Percentiles rank a stretch among this genome's conserved stretches.
These are phyloP conservation scores for Diplocarpon mali DNA, from an alignment of 2,329 filamentous ascomycete genomes.

Conservation along the genomic window DNA sequence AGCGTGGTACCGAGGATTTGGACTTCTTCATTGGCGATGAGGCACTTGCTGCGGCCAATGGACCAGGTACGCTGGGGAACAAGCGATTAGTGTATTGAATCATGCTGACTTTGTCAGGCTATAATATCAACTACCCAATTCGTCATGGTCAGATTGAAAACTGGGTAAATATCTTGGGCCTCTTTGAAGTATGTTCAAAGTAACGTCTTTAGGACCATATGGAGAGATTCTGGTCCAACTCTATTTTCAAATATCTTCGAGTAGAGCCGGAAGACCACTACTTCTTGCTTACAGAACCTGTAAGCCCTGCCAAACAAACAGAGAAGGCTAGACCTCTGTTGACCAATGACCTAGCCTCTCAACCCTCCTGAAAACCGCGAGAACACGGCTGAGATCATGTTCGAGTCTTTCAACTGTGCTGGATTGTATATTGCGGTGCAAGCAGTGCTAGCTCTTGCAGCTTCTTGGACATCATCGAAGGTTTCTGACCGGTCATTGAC, in stretches of 20 bases:
- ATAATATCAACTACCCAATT: conserved; percentile 95
- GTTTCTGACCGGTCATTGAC: conserved; percentile 92
- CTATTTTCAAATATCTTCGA: conserved; percentile 97
- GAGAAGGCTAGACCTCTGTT: neutral
- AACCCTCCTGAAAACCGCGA: conserved; percentile 98
- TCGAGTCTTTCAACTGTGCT: conserved; percentile 98
- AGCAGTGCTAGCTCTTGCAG: conserved; percentile 88
- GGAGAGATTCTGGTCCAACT: conserved; percentile 99
- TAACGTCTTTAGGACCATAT: conserved; percentile 67
- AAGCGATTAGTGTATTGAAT: neutral
- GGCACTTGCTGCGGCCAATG: conserved; percentile 70
- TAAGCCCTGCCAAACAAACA: conserved; percentile 35
- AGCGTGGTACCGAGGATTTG: conserved; percentile 92
- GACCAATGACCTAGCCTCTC: conserved; percentile 53
- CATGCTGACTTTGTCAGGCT: conserved; percentile 44
- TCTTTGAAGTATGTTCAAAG: conserved; percentile 4
- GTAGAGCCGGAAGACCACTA: conserved; percentile 98
- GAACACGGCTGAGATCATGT: conserved; percentile 99
- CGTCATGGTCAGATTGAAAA: conserved; percentile 98
- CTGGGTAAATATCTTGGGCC: conserved; percentile 50
- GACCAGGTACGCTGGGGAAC: conserved; percentile 51
- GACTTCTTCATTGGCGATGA: conserved; percentile 99
- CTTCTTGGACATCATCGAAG: conserved; percentile 97
- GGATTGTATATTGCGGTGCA: conserved; percentile 98
- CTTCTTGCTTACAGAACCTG: conserved; percentile 94